phyloP scores from a whole-genome alignment of 352 stramenopile species.

The Phytophthora ramorum region DNA sequence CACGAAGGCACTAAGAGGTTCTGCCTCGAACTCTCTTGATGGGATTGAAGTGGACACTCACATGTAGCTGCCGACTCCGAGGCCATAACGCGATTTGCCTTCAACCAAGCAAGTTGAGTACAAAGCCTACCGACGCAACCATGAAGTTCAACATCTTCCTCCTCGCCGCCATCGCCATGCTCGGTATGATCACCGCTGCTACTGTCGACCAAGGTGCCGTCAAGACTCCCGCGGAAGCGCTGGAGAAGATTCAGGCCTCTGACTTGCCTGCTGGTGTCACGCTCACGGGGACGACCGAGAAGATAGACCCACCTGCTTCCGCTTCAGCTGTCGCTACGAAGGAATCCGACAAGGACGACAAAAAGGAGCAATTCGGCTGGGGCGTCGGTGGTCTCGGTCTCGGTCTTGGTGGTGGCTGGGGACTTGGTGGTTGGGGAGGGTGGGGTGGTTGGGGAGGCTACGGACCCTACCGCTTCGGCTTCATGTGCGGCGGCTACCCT shows the following conservation, averaged over 20 bases:
- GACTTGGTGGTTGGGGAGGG: constrained; percentile 7
- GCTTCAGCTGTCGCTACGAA: not conserved
- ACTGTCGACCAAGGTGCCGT: constrained; percentile 5
- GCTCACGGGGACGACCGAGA: constrained; percentile 8
- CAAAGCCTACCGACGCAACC: not conserved
- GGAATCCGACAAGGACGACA: constrained; percentile 1
- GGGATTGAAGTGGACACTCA: too few relatives aligned
- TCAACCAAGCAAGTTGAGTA: constrained; percentile 5
- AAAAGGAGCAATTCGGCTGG: constrained; percentile 1
- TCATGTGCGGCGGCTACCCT: constrained; percentile 17
- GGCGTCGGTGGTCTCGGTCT: not conserved
- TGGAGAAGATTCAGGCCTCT: constrained; percentile 5
- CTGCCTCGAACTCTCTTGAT: too few relatives aligned
- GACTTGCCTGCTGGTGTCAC: constrained; percentile 11
- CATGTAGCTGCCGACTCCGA: too few relatives aligned
- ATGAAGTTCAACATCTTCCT: constrained; percentile 25
- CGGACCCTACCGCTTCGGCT: constrained; percentile 90
- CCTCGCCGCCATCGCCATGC: constrained; percentile 14
- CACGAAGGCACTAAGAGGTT: too few relatives aligned
- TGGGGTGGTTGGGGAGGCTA: constrained; percentile 10
- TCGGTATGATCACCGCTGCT: constrained; percentile 2
- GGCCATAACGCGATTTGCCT: constrained; percentile 12
- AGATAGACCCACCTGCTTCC: not conserved
- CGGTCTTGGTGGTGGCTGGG: constrained; percentile 3
- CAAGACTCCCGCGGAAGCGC: constrained; percentile 16